These are phyloP conservation scores for Apophysomyces variabilis DNA, from an alignment of 371 early-diverging fungal genomes.

Conservation along the genomic window DNA sequence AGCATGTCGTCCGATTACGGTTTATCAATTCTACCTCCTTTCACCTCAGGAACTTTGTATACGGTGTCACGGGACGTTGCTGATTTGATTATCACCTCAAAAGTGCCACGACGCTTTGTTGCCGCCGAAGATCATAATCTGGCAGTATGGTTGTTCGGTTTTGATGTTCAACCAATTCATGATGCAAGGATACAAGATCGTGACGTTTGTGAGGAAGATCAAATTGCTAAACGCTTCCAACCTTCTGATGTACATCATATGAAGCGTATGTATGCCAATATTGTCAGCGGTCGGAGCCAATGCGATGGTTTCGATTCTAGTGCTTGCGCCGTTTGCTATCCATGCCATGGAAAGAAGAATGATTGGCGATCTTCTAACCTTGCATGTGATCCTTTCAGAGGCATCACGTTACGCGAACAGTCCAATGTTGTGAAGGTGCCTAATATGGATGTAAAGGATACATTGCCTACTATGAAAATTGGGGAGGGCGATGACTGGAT, in stretches of 20 bases:
- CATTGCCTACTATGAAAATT: constrained; percentile 35
- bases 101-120: constrained; percentile 49
- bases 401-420: constrained; percentile 42
- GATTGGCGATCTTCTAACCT: constrained; percentile 59
- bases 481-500: constrained; percentile 66
- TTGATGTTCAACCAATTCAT: constrained; percentile 56
- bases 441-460: constrained; percentile 43
- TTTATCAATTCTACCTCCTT: constrained; percentile 61
- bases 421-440: constrained; percentile 28
- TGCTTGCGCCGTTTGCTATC: constrained; percentile 62
- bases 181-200: constrained; percentile 61
- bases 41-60: constrained; percentile 59
- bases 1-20: constrained; percentile 36
- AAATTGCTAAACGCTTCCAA: constrained; percentile 59
- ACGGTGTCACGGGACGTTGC: constrained; percentile 59
- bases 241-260: constrained; percentile 24
- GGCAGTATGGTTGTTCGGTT: constrained; percentile 64
- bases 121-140: constrained; percentile 58
- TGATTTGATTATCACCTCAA: constrained; percentile 35
- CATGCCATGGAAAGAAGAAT: constrained; percentile 55
- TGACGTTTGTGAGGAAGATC: constrained; percentile 57
- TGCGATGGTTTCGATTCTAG: constrained; percentile 29
- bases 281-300: constrained; percentile 35
- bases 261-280: constrained; percentile 56
- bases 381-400: constrained; percentile 56